Conservation (phyloP, 2,329 filamentous ascomycete genomes). For the Lachnellula subtilissima region DNA sequence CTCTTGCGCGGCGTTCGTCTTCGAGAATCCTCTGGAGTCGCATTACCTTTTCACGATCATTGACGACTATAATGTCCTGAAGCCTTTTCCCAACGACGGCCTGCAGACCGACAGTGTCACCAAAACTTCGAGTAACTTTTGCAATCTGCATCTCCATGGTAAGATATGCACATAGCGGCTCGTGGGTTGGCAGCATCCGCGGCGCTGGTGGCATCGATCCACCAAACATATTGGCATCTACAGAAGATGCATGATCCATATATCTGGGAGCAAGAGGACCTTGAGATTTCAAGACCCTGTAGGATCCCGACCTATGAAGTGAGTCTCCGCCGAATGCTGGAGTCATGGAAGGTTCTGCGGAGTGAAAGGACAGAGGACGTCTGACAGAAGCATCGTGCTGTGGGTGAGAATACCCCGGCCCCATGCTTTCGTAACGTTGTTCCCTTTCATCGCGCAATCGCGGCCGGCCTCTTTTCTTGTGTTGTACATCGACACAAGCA, state of each 20-base stretch:
- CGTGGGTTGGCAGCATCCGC: conserved; percentile 35
- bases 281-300: conserved; percentile 51
- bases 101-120: conserved; percentile 48
- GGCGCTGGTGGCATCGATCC: conserved; percentile 18
- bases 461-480: conserved; percentile 78
- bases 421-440: conserved; percentile 46
- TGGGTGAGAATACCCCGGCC: conserved; percentile 26
- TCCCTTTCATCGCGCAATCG: conserved; percentile 69
- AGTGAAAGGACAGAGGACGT: conserved; percentile 48
- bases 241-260: conserved; percentile 44
- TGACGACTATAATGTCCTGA: conserved; percentile 47
- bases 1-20: conserved; percentile 49
- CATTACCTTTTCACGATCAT: conserved; percentile 49
- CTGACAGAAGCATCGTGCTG: conserved; percentile 30
- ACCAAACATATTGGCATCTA: conserved; percentile 48
- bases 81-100: conserved; percentile 47
- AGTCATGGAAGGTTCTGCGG: conserved; percentile 39
- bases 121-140: conserved; percentile 51
- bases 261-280: conserved; percentile 46
- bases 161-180: conserved; percentile 52
- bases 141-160: conserved; percentile 54
- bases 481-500: conserved; percentile 75
- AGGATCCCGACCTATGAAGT: conserved; percentile 43
- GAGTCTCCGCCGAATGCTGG: conserved; percentile 38
- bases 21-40: conserved; percentile 49